Base-by-base conservation (phyloP, 345 rosid genomes). In the Camelina hispida region DNA sequence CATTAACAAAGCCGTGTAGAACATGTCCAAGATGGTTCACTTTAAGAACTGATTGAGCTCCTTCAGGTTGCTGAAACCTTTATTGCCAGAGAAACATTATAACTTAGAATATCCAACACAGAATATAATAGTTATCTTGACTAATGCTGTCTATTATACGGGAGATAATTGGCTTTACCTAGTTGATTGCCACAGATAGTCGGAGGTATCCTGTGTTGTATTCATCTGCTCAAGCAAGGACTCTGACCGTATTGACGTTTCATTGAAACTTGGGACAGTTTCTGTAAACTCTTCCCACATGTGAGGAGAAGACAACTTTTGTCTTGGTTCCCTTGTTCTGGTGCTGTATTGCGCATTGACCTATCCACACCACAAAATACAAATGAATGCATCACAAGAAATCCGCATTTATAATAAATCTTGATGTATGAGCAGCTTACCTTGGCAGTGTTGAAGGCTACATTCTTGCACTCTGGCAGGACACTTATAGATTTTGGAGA, bases 161-260 rank as follows among this genome's bases (percentile, higher is more conserved):
- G 23, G 54, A 74, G 48, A 32, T 16, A 22, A 5, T 0, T 64
- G 46, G 61, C 13, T 50, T 68, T 81, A 90, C 94, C 88, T 82
- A 78, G 73, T 81, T 43, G 78, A 82, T 73, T 90, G 88, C 97
- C 97, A 92, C 52, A 92, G 90, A 62, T 92, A 92, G 81, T 92
- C 96, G 48, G 97, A 90, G 53, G 81, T 70, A 73, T 88, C 97
- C 64, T 90, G 88, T 28, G 93, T 92, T 43, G 83, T 79, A 17
- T 74, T 79, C 87, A 85, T 85, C 47, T 92, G 94, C 68, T 92
- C 97, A 62, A 92, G 70, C 22, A 92, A 55, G 16, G 22, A 79
- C 61, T 79, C 83, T 76, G 93, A 82, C 83, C 77, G 83, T 30
- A 86, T 43, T 8, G 84, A 57, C 28, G 88, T 85, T 32, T 71